Evolutionary conservation across 2,329 filamentous ascomycete species (phyloP).

Genomic region (Purpureocillium lavendulum): DNA sequence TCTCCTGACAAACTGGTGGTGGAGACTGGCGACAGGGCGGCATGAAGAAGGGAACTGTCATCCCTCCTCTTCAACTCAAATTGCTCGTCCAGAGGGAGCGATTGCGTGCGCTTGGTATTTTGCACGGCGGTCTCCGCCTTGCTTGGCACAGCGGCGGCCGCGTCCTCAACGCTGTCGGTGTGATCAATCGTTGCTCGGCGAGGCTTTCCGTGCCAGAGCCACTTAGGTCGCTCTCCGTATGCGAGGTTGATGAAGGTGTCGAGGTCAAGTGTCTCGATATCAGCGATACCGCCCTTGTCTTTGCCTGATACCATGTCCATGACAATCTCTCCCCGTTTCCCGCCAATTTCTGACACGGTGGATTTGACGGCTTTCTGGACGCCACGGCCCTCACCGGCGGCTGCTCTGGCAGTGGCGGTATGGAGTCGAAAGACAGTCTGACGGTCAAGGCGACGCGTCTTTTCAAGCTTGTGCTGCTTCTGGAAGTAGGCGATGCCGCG

Average conservation of each 20-base stretch:
- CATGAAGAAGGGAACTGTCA: conserved; percentile 33
- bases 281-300: conserved; percentile 83
- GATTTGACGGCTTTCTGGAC: conserved; percentile 93
- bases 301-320: conserved; percentile 87
- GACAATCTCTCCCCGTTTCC: conserved; percentile 88
- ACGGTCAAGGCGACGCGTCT: conserved; percentile 71
- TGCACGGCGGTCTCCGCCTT: conserved; percentile 37
- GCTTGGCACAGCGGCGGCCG: conserved; percentile 40
- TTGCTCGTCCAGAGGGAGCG: conserved; percentile 45
- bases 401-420: conserved; percentile 79
- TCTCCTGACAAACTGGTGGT: conserved; percentile 35
- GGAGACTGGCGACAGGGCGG: conserved; percentile 34
- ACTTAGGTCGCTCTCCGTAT: conserved; percentile 78
- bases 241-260: conserved; percentile 73
- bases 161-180: conserved; percentile 38
- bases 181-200: conserved; percentile 50
- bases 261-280: conserved; percentile 86
- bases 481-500: conserved; percentile 83
- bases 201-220: conserved; percentile 90
- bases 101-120: conserved; percentile 40
- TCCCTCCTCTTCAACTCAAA: conserved; percentile 34
- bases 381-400: conserved; percentile 81
- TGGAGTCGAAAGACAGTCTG: conserved; percentile 77
- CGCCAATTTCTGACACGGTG: conserved; percentile 85
- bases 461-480: conserved; percentile 74